Evolutionary conservation across 176 grass and related monocot species (phyloP).

Genomic region (Pharus latifolius): DNA sequence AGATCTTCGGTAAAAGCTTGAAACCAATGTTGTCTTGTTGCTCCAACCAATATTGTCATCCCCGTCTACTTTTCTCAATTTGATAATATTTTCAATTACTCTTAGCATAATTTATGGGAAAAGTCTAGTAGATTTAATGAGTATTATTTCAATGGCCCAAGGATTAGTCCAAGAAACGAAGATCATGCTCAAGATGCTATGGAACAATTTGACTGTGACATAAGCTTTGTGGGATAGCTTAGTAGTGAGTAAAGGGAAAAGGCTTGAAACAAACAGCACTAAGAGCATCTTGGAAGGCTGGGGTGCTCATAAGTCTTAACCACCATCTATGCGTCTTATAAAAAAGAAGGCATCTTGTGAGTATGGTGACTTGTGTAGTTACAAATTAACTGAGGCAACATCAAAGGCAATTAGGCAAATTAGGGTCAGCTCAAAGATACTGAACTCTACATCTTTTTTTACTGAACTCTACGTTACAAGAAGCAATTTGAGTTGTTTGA

Average conservation of each 20-base stretch:
- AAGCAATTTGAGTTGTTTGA: neutral
- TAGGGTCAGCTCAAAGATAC: slow-evolving; percentile 20
- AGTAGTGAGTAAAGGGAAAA: slow-evolving; percentile 43
- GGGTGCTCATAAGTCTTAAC: slow-evolving; percentile 27
- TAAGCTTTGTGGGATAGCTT: slow-evolving; percentile 36
- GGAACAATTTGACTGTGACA: slow-evolving; percentile 52
- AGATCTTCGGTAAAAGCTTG: neutral
- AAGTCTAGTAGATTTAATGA: slow-evolving; percentile 38
- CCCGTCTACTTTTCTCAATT: slow-evolving; percentile 27
- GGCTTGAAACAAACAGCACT: slow-evolving; percentile 36
- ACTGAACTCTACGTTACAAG: neutral
- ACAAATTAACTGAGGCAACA: slow-evolving; percentile 6
- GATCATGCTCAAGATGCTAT: slow-evolving; percentile 62
- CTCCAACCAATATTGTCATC: neutral
- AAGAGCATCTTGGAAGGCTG: slow-evolving; percentile 39
- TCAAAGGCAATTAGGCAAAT: slow-evolving; percentile 19
- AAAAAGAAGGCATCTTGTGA: slow-evolving; percentile 42
- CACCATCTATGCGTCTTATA: slow-evolving; percentile 43
- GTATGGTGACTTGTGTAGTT: neutral
- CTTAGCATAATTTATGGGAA: slow-evolving; percentile 23
- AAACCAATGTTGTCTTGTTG: slow-evolving; percentile 15
- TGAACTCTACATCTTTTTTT: neutral
- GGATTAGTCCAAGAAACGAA: slow-evolving; percentile 33
- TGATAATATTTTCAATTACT: slow-evolving; percentile 21
- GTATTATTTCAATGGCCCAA: slow-evolving; percentile 36